Evolutionary conservation across 108 stramenopile genomes (phyloP).

Genomic region (Cyclotella cryptica): DNA sequence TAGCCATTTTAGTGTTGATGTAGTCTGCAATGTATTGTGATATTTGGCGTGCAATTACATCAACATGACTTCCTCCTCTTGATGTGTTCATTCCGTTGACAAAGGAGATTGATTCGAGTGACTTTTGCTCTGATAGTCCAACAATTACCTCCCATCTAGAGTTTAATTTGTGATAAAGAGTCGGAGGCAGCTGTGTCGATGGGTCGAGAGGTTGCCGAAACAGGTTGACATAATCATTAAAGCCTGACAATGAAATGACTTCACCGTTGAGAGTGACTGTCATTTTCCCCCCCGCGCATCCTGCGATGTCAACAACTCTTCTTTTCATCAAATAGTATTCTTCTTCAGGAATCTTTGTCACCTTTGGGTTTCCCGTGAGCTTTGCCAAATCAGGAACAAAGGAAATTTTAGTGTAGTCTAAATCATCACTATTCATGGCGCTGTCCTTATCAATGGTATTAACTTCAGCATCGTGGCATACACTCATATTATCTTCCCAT

Average conservation of each 20-base stretch:
- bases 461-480: slow-evolving; percentile 55
- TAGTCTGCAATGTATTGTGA: slow-evolving; percentile 72
- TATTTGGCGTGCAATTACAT: slow-evolving; percentile 75
- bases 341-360: slow-evolving; percentile 53
- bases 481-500: slow-evolving; percentile 85
- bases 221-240: slow-evolving; percentile 58
- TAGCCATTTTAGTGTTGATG: slow-evolving; percentile 62
- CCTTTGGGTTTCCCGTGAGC: slow-evolving; percentile 47
- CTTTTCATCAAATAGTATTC: slow-evolving; percentile 86
- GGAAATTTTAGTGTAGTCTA: slow-evolving; percentile 70
- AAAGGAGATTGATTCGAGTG: slow-evolving; percentile 79
- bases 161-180: slow-evolving; percentile 53
- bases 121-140: slow-evolving; percentile 63
- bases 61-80: slow-evolving; percentile 91
- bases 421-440: slow-evolving; percentile 1
- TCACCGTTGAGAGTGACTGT: slow-evolving; percentile 71
- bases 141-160: slow-evolving; percentile 76
- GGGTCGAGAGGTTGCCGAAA: slow-evolving; percentile 16
- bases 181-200: slow-evolving; percentile 29
- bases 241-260: slow-evolving; percentile 36
- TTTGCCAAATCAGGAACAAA: slow-evolving; percentile 84
- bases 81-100: slow-evolving; percentile 92
- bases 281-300: slow-evolving; percentile 77
- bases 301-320: slow-evolving; percentile 89
- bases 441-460: slow-evolving; percentile 10